Conservation (phyloP, 371 early-diverging fungal genomes). For the Chytridium lagenaria region DNA sequence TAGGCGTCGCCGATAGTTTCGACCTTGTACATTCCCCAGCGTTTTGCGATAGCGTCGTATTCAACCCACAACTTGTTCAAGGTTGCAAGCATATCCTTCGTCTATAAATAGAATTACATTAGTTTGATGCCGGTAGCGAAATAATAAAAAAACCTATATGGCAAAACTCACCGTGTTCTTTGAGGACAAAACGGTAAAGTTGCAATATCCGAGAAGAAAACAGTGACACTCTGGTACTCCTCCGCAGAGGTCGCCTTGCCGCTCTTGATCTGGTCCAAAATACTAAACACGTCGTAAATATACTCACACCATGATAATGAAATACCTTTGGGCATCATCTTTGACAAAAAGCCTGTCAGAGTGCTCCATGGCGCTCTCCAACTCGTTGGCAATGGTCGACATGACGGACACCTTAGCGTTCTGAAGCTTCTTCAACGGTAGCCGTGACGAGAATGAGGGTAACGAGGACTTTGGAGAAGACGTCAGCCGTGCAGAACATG, state of each 20-base stretch:
- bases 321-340: constrained; percentile 45
- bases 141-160: neutral
- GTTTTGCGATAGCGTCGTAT: constrained; percentile 47
- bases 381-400: constrained; percentile 31
- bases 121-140: neutral
- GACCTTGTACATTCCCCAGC: constrained; percentile 51
- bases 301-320: neutral
- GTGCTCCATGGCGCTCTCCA: constrained; percentile 42
- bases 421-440: constrained; percentile 44
- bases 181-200: constrained; percentile 38
- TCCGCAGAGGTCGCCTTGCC: constrained; percentile 46
- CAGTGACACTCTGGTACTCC: constrained; percentile 46
- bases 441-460: constrained; percentile 45
- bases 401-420: constrained; percentile 39
- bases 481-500: constrained; percentile 37
- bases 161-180: constrained; percentile 14
- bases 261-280: constrained; percentile 45
- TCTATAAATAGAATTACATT: neutral
- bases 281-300: neutral
- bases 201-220: constrained; percentile 51
- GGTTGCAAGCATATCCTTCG: constrained; percentile 46
- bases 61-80: constrained; percentile 48
- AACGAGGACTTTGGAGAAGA: constrained; percentile 49
- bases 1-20: constrained; percentile 55
- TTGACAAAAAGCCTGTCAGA: constrained; percentile 42